Evolutionary conservation across 768 basidiomycete species (phyloP).

Genomic region (Lentinula raphanica): DNA sequence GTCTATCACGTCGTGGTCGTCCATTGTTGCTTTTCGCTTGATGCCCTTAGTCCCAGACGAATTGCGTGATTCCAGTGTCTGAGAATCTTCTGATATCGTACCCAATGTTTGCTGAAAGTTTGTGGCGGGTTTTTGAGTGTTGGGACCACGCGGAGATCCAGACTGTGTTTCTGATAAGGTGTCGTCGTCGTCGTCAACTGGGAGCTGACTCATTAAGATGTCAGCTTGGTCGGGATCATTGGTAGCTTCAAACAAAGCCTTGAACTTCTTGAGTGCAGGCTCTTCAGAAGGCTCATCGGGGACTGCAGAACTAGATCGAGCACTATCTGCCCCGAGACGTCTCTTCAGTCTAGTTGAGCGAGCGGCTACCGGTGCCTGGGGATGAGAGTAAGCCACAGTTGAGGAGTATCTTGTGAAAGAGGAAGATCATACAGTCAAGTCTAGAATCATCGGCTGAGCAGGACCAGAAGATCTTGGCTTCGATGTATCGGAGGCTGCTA

Average conservation of each 20-base stretch:
- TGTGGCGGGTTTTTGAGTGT: constrained; percentile 18
- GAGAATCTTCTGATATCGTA: constrained; percentile 28
- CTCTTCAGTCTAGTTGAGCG: constrained; percentile 49
- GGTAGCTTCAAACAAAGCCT: constrained; percentile 63
- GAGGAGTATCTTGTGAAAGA: not conserved
- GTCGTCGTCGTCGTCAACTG: constrained; percentile 17
- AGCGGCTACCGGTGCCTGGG: constrained; percentile 35
- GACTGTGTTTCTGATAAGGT: constrained; percentile 13
- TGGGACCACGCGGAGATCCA: constrained; percentile 16
- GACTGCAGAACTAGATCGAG: constrained; percentile 22
- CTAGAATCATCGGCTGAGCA: constrained; percentile 9
- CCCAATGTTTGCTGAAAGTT: constrained; percentile 11
- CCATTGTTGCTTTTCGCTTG: constrained; percentile 36
- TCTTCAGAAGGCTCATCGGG: constrained; percentile 26
- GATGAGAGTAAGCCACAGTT: not conserved
- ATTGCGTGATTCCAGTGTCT: constrained; percentile 1
- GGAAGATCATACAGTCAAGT: not conserved
- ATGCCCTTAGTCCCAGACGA: constrained; percentile 22
- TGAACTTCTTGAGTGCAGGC: constrained; percentile 66
- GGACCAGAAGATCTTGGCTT: constrained; percentile 12
- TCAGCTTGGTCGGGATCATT: constrained; percentile 39
- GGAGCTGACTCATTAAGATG: constrained; percentile 3
- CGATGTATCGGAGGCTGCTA: constrained; percentile 14
- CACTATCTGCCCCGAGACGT: constrained; percentile 34
- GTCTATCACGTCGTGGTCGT: constrained; percentile 34